Conservation (phyloP, 108 stramenopile species). For the Craspedostauros australis region DNA sequence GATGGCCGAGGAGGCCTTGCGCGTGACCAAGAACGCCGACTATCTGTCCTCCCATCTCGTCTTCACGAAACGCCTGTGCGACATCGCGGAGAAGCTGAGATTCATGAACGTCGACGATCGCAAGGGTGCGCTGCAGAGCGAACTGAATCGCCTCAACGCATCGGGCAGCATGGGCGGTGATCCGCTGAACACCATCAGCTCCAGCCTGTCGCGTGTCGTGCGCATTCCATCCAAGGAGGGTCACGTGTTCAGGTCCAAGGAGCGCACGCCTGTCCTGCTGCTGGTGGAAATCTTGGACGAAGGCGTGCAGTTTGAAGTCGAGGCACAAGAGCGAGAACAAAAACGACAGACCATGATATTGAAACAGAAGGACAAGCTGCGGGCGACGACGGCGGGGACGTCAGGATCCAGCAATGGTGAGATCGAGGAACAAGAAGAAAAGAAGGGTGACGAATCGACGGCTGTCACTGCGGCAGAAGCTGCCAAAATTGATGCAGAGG, state of each 20-base stretch:
- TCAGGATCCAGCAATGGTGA: background rate
- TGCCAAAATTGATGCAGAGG: too few species aligned
- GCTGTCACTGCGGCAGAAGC: too few species aligned
- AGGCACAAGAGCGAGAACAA: slow-evolving; percentile 16
- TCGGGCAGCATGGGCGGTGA: slow-evolving; percentile 79
- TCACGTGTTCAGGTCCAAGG: slow-evolving; percentile 87
- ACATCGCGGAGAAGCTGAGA: slow-evolving; percentile 74
- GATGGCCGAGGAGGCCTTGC: slow-evolving; percentile 34
- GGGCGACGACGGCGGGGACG: background rate
- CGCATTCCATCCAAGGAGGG: slow-evolving; percentile 74
- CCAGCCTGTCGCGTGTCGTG: slow-evolving; percentile 40
- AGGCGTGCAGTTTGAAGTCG: slow-evolving; percentile 10
- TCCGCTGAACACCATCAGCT: slow-evolving; percentile 50
- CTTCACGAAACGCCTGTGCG: slow-evolving; percentile 72
- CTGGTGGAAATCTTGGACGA: slow-evolving; percentile 58
- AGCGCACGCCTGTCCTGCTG: slow-evolving; percentile 78
- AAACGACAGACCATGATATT: background rate
- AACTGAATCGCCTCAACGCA: slow-evolving; percentile 59
- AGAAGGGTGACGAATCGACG: too few species aligned
- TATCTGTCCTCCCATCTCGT: slow-evolving; percentile 75
- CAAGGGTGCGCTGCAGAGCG: slow-evolving; percentile 29
- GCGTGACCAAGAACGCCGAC: slow-evolving; percentile 73
- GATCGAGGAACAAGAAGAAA: slow-evolving; percentile 1
- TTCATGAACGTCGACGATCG: slow-evolving; percentile 59
- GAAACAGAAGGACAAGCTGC: background rate